Base-by-base conservation (phyloP, 106 monocot species). In the Dioscorea alata region DNA sequence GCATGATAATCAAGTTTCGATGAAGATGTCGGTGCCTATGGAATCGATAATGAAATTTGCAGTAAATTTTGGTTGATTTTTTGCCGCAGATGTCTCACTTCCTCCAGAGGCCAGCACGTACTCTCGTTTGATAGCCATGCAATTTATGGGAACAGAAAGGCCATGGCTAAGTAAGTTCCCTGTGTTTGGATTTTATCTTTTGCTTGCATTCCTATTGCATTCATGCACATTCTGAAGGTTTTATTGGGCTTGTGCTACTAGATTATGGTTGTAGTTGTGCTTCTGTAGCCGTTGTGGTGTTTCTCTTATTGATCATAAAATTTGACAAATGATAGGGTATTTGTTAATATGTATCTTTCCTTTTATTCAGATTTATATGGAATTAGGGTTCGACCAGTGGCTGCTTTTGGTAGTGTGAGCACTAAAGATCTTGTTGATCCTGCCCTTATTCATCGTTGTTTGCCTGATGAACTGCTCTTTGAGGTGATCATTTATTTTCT, bases 401-500 rank as follows among this genome's bases (percentile, higher is more conserved):
- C 96, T 69, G 86, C 96, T 14, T 84, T 92, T 74, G 92, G 89
- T 63, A 97, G 96, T 85, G 66, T 76, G 34, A 90, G 90, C 73
- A 81, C 75, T 53, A 83, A 59, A 57, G 81, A 81, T 62, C 85
- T 79, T 83, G 49, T 48, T 67, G 92, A 99, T 80, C 84, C 87
- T 60, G 84, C 97, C 17, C 90, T 87, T n/a, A 90, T 99, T 61
- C 97, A 99, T 72, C 87, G 77, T 3, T 76, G 63, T 75, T 80
- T 99, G 67, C 97, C 92, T 16, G 97, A 99, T 81, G 97, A 99
- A 58, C 71, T 99, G 48, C 80, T 93, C 3, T 90, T 83, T 73
- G 97, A 99, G 92, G 92, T 89, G 78, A 16, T 65, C 1, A 9
- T 23, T 67, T 33, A 61, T 22, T 62, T 42, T 2, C 42, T 42